These are phyloP conservation scores for Wickerhamomyces sydowiorum DNA, from an alignment of 805 yeast species.

Conservation along the genomic window DNA sequence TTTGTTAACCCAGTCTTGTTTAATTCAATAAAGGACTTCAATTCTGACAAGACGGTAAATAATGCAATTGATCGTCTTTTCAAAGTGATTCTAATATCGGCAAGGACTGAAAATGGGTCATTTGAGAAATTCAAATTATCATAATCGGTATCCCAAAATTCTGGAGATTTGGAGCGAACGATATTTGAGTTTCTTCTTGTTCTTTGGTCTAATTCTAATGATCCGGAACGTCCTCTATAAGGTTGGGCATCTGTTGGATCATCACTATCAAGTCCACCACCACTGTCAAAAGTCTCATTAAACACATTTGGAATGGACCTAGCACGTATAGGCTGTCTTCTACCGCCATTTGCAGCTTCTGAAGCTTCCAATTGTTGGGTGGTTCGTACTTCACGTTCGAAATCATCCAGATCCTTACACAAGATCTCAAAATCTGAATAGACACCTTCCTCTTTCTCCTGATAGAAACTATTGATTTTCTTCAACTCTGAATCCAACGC, in stretches of 20 bases:
- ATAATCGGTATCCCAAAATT: conserved; percentile 19
- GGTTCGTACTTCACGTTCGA: conserved; percentile 32
- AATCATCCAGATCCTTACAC: conserved; percentile 56
- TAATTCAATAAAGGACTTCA: conserved; percentile 76
- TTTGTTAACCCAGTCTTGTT: conserved; percentile 87
- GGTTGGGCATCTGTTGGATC: conserved; percentile 3
- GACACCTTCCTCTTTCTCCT: conserved; percentile 56
- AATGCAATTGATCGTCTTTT: conserved; percentile 60
- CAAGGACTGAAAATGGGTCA: conserved; percentile 18
- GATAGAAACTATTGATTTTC: conserved; percentile 74
- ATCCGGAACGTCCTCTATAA: conserved; percentile 19
- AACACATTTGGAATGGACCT: conserved; percentile 13
- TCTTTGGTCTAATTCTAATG: conserved; percentile 15
- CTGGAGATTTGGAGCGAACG: conserved; percentile 19
- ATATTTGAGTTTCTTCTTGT: conserved; percentile 11
- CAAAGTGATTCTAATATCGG: conserved; percentile 45
- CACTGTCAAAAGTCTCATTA: conserved; percentile 26
- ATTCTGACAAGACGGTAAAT: conserved; percentile 74
- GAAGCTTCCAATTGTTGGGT: background rate
- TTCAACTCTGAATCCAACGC: conserved; percentile 74
- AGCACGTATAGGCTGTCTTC: background rate
- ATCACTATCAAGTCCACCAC: conserved; percentile 9
- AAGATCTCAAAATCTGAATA: conserved; percentile 49
- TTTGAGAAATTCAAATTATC: conserved; percentile 8
- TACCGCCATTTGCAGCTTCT: background rate